Percentiles rank a stretch among this genome's conserved stretches.
Evolutionary conservation across 805 yeast species (phyloP).

Genomic region (Sugiyamaella mastotermitis): DNA sequence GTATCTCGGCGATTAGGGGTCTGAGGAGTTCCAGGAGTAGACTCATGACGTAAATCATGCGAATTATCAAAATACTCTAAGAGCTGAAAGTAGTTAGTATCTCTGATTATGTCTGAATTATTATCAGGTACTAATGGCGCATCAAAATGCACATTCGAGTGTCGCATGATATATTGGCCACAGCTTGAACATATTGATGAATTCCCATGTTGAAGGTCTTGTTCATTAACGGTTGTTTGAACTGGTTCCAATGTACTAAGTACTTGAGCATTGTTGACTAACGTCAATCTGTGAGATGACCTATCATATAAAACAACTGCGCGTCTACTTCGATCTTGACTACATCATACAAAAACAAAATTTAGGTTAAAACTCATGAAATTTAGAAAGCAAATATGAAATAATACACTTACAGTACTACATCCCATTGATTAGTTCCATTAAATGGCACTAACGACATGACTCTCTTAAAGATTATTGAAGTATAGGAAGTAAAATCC

Average conservation of each 20-base stretch:
- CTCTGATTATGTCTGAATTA: conserved; percentile 2
- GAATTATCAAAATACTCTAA: conserved; percentile 9
- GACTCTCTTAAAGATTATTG: too few relatives aligned
- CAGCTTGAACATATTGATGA: conserved; percentile 17
- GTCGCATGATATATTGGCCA: conserved; percentile 12
- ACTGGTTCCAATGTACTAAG: conserved; percentile 2
- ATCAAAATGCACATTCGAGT: not conserved
- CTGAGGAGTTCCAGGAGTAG: not conserved
- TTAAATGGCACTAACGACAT: conserved; percentile 15
- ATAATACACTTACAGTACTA: conserved; percentile 15
- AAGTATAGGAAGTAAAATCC: too few relatives aligned
- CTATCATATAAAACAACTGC: conserved; percentile 19
- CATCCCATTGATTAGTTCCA: conserved; percentile 12
- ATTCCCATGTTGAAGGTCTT: too few relatives aligned
- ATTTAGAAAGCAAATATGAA: too few relatives aligned
- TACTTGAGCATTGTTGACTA: conserved; percentile 13
- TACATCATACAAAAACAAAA: too few relatives aligned
- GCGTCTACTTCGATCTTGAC: conserved; percentile 12
- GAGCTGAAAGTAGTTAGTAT: conserved; percentile 18
- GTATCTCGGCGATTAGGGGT: not conserved
- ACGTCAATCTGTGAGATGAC: conserved; percentile 13
- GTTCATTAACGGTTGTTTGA: not conserved
- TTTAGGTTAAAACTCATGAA: too few relatives aligned
- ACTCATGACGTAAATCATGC: too few relatives aligned
- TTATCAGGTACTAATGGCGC: not conserved